These are phyloP conservation scores for Cornus florida DNA, from an alignment of 148 eudicot species.

Conservation along the genomic window DNA sequence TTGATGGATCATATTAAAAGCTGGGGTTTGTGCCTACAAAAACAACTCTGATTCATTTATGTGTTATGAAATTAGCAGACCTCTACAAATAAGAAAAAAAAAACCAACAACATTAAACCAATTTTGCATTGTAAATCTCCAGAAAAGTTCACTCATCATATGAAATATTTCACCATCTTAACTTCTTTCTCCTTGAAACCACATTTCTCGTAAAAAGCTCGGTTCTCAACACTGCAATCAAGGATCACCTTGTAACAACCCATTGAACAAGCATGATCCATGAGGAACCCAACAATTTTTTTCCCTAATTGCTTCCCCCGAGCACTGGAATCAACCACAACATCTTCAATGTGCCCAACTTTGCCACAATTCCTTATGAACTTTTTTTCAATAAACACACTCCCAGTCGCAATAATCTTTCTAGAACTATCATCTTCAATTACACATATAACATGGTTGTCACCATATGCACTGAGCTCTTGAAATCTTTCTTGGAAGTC, in stretches of 20 bases:
- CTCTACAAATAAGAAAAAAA: neutral
- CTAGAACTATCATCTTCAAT: slow-evolving; percentile 49
- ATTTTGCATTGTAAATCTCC: neutral
- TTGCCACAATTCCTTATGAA: slow-evolving; percentile 82
- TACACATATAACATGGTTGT: slow-evolving; percentile 75
- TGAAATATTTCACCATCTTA: slow-evolving; percentile 85
- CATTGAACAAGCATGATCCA: slow-evolving; percentile 53
- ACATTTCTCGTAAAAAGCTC: slow-evolving; percentile 75
- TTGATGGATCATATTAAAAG: no score
- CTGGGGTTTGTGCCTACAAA: no score
- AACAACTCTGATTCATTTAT: no score
- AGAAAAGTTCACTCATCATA: slow-evolving; percentile 16
- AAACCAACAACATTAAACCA: neutral
- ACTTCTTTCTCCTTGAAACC: slow-evolving; percentile 73
- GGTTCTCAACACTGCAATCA: slow-evolving; percentile 63
- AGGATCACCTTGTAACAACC: slow-evolving; percentile 98
- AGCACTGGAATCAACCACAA: slow-evolving; percentile 66
- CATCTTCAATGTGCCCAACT: slow-evolving; percentile 91
- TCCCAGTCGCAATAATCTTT: slow-evolving; percentile 79
- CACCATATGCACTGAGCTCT: slow-evolving; percentile 58
- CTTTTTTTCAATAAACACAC: slow-evolving; percentile 80
- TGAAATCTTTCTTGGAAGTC: slow-evolving; percentile 60
- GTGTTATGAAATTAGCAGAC: no score
- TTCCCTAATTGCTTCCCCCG: slow-evolving; percentile 80
- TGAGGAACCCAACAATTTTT: slow-evolving; percentile 58